Evolutionary conservation across 176 grass and related monocot genomes (phyloP).

Genomic region (Typha latifolia): DNA sequence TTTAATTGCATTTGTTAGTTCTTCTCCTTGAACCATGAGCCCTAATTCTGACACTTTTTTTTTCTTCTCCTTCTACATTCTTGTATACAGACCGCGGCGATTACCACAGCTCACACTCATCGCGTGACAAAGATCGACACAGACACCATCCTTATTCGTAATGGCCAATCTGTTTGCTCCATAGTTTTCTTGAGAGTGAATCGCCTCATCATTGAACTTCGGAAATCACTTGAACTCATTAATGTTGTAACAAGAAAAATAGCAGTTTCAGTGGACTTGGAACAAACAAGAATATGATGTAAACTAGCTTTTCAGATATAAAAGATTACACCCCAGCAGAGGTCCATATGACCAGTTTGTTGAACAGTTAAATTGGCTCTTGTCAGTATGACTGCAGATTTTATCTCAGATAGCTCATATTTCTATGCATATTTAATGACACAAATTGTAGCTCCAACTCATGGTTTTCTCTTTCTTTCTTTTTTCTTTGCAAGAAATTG

Average conservation of each 20-base stretch:
- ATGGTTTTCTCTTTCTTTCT: too few relatives aligned
- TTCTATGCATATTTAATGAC: too few relatives aligned
- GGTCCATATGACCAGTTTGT: too few relatives aligned
- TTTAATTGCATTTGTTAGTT: neutral
- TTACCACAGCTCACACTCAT: constrained; percentile 10
- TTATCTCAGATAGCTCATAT: too few relatives aligned
- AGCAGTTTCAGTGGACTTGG: too few relatives aligned
- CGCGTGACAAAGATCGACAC: constrained; percentile 21
- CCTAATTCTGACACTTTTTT: neutral
- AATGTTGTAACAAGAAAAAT: neutral
- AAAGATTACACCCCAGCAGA: too few relatives aligned
- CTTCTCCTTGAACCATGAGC: neutral
- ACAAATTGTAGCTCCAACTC: too few relatives aligned
- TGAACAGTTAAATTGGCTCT: too few relatives aligned
- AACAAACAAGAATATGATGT: too few relatives aligned
- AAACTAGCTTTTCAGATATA: too few relatives aligned
- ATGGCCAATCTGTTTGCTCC: neutral
- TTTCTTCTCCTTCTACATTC: constrained; percentile 11
- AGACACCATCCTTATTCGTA: constrained; percentile 14
- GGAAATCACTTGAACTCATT: neutral
- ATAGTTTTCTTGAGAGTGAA: neutral
- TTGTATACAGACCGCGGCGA: constrained; percentile 11
- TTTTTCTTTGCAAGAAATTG: too few relatives aligned
- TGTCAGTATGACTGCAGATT: too few relatives aligned
- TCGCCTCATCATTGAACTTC: neutral